Percentiles rank a stretch among this genome's conserved stretches.
phyloP scores from a whole-genome alignment of 2,329 filamentous ascomycete species.

The Pseudonectria buxi region DNA sequence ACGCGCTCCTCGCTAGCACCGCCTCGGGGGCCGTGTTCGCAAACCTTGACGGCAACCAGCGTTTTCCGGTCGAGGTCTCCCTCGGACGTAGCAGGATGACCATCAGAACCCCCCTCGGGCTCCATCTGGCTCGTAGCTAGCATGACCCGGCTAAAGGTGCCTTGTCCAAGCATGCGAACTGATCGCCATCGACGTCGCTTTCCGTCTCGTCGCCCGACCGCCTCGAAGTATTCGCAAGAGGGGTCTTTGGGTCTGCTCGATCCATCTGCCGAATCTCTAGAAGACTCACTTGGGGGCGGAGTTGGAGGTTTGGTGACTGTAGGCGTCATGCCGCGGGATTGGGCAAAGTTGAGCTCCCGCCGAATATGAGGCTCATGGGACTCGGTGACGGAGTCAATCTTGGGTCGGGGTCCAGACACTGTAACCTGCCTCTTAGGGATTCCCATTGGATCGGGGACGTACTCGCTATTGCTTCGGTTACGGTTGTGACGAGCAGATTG shows the following conservation, averaged over 20 bases:
- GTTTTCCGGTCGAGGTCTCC: conserved; percentile 56
- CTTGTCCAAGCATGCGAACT: conserved; percentile 76
- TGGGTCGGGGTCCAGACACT: conserved; percentile 56
- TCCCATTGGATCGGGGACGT: conserved; percentile 64
- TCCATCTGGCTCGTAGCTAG: conserved; percentile 74
- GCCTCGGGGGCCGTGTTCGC: conserved; percentile 88
- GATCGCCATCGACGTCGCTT: conserved; percentile 74
- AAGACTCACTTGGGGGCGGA: conserved; percentile 73
- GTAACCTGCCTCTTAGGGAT: conserved; percentile 67
- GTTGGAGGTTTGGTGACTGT: conserved; percentile 61
- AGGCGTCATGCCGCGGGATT: conserved; percentile 65
- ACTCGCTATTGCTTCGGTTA: conserved; percentile 85
- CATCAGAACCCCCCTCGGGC: conserved; percentile 37
- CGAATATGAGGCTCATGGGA: conserved; percentile 47
- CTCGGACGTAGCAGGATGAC: conserved; percentile 28
- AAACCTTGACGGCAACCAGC: conserved; percentile 89
- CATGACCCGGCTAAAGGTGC: conserved; percentile 92
- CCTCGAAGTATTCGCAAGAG: conserved; percentile 60
- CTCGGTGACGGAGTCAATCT: conserved; percentile 22
- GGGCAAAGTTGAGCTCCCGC: conserved; percentile 74
- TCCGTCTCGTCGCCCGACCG: conserved; percentile 57
- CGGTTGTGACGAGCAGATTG: conserved; percentile 44
- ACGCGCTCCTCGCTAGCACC: conserved; percentile 89
- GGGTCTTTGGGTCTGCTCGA: conserved; percentile 36
- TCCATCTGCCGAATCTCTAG: conserved; percentile 35